Evolutionary conservation across 495 filamentous ascomycete species (phyloP).

Genomic region (Stereocaulon alpinum): DNA sequence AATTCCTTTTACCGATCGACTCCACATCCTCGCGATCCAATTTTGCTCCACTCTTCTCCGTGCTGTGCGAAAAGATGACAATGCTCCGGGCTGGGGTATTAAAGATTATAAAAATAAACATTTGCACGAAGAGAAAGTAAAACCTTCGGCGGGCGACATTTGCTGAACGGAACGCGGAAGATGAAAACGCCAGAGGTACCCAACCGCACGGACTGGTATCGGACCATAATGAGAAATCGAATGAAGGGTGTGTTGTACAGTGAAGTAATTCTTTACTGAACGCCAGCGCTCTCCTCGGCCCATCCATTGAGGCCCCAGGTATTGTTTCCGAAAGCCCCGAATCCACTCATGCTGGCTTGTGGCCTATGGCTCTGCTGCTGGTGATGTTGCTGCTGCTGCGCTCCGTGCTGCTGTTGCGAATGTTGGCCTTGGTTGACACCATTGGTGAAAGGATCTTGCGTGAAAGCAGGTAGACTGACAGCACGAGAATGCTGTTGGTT

Average conservation of each 20-base stretch:
- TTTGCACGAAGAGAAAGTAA: conserved; percentile 5
- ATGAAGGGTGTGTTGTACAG: conserved; percentile 22
- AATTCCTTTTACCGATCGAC: no score
- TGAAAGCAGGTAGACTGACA: conserved; percentile 70
- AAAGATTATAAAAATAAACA: conserved; percentile 7
- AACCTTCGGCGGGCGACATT: not conserved
- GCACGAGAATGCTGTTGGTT: conserved; percentile 62
- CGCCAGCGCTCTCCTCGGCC: conserved; percentile 47
- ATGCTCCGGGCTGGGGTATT: conserved; percentile 2
- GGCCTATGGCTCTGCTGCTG: conserved; percentile 41
- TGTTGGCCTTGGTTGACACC: conserved; percentile 29
- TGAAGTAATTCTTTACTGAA: conserved; percentile 32
- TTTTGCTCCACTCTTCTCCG: no score
- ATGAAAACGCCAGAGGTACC: conserved; percentile 6
- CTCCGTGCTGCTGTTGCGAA: conserved; percentile 22
- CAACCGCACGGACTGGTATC: not conserved
- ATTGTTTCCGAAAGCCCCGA: conserved; percentile 44
- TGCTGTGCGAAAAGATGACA: not conserved
- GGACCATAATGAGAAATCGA: not conserved
- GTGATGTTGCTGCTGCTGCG: conserved; percentile 21
- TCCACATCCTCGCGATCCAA: no score
- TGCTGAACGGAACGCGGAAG: not conserved
- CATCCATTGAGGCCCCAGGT: conserved; percentile 56
- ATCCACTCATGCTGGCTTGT: conserved; percentile 44
- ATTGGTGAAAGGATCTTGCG: conserved; percentile 48